Evolutionary conservation across 2,329 filamentous ascomycete species (phyloP).

Genomic region (Lasiodiplodia theobromae): DNA sequence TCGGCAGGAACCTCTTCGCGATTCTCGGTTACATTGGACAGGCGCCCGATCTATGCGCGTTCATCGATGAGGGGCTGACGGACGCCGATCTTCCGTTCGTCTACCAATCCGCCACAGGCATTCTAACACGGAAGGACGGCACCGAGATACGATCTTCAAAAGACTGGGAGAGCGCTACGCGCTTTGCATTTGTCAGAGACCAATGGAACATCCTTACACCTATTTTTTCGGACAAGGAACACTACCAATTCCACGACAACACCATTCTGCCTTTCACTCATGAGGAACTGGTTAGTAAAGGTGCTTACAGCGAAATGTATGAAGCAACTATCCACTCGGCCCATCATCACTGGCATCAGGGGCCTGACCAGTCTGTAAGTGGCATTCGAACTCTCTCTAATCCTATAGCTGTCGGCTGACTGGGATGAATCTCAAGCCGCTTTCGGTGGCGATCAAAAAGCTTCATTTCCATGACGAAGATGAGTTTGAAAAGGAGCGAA

Average conservation of each 20-base stretch:
- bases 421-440: not conserved
- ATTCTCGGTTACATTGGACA: constrained; percentile 17
- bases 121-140: not conserved
- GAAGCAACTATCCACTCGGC: constrained; percentile 1
- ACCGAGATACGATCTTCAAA: not conserved
- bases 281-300: not conserved
- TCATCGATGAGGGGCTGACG: not conserved
- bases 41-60: not conserved
- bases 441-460: not conserved
- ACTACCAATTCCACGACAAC: not conserved
- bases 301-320: constrained; percentile 30
- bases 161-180: not conserved
- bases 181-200: not conserved
- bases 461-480: not conserved
- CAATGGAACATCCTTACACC: constrained; percentile 3
- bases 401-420: not conserved
- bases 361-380: not conserved
- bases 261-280: not conserved
- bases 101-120: no score
- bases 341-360: constrained; percentile 27
- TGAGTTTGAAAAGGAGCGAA: not conserved
- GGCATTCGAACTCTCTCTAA: not conserved
- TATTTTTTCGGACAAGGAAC: not conserved
- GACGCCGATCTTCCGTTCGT: not conserved
- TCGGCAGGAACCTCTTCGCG: constrained; percentile 9